Evolutionary conservation across 179 eudicot genomes (phyloP), one percentile per base, ranked within the genome.

Genomic region (Pouteria campechiana): DNA sequence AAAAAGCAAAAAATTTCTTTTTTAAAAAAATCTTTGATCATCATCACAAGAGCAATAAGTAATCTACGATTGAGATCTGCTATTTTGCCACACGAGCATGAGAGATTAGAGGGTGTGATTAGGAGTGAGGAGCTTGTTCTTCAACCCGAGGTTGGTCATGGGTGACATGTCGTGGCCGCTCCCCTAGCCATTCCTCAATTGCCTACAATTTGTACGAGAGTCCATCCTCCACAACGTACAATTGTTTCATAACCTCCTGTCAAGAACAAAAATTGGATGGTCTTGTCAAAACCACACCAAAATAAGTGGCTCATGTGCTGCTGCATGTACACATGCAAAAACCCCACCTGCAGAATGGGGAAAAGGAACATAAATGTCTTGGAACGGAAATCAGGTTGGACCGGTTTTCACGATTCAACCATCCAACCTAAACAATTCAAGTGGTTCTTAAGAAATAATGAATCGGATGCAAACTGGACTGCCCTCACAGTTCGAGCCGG

Each of bases 171-270:
- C 75, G 19, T 62, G 67, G 9, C 83, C 90, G 29, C 40, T 74
- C n/a, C 36, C 46, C 25, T n/a, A 84, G 38, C 94, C 86, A 84
- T 41, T 67, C 79, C 24, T 81, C 67, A 10, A 84, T 80, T 2
- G 90, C 90, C 52, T 73, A 74, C 17, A 72, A 44, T 73, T 84
- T 90, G 12, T 84, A 84, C 3, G 94, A 74, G 44, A 63, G 54
- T 38, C 94, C 94, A 48, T 84, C 94, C 6, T 83, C 83, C 13
- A 90, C 94, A 8, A 84, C 46, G 11, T 77, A 78, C 38, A 90
- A 90, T 52, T 81, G 63, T 55, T 63, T 65, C 94, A 84, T 84
- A 5, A 75, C 64, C 4, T 67, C 83, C 93, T 82, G 74, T n/a
- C 6, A 35, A 52, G 23, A 14, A n/a, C 7, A n/a, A 8, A 15